phyloP scores from a whole-genome alignment of 257 asterid species.

The Jacaranda mimosifolia region DNA sequence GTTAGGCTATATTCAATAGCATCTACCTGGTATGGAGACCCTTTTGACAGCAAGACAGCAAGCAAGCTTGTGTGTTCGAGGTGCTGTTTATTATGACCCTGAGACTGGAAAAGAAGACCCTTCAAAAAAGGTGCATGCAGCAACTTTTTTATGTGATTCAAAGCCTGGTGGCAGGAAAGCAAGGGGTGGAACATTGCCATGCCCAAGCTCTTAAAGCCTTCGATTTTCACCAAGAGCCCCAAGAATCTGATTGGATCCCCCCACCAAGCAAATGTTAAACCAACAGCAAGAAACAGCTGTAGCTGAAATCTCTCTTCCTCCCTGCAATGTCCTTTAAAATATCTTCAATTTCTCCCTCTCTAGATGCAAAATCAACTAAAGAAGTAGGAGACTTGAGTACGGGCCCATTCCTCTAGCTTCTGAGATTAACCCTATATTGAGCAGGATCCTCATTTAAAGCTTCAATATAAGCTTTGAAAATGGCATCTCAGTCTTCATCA shows the following conservation, averaged over 20 bases:
- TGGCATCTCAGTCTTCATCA: constrained; percentile 79
- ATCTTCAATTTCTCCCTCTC: constrained; percentile 84
- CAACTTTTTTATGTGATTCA: constrained; percentile 81
- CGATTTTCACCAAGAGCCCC: too few relatives aligned
- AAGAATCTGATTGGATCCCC: too few relatives aligned
- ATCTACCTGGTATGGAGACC: constrained; percentile 90
- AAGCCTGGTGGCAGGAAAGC: constrained; percentile 94
- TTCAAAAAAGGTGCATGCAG: constrained; percentile 91
- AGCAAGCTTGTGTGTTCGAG: constrained; percentile 89
- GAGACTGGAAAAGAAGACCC: constrained; percentile 96
- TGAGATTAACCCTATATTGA: constrained; percentile 85
- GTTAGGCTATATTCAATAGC: constrained; percentile 93
- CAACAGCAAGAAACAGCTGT: constrained; percentile 95
- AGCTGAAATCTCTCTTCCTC: constrained; percentile 73
- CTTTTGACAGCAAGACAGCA: constrained; percentile 89
- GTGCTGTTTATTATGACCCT: constrained; percentile 91
- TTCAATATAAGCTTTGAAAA: constrained; percentile 81
- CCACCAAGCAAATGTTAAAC: too few relatives aligned
- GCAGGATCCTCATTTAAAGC: constrained; percentile 92
- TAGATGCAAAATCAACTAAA: constrained; percentile 74
- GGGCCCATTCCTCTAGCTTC: constrained; percentile 94
- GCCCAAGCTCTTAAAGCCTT: too few relatives aligned
- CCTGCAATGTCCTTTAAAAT: constrained; percentile 80
- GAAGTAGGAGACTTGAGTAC: constrained; percentile 70
- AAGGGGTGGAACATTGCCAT: too few relatives aligned